Evolutionary conservation across 2,329 filamentous ascomycete species (phyloP).

Genomic region (Metarhizium guizhouense): DNA sequence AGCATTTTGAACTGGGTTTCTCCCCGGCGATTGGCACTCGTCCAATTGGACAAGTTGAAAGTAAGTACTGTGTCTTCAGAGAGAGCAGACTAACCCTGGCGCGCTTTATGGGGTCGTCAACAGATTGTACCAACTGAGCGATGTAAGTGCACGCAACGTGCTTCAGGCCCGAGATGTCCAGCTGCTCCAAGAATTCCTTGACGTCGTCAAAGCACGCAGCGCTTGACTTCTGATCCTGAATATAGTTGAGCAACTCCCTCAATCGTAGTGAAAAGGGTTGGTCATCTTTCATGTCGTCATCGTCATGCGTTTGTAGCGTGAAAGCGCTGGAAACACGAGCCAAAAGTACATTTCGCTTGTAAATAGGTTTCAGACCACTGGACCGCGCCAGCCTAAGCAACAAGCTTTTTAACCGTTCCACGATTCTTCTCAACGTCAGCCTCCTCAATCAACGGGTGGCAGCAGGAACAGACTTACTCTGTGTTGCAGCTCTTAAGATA

Average conservation of each 20-base stretch:
- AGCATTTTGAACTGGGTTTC: constrained; percentile 14
- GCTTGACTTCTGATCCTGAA: constrained; percentile 26
- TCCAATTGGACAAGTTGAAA: constrained; percentile 27
- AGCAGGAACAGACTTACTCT: constrained; percentile 19
- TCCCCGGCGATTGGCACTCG: constrained; percentile 12
- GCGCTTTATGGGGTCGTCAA: constrained; percentile 12
- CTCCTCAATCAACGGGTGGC: not conserved
- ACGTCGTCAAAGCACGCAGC: constrained; percentile 38
- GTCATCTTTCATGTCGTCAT: constrained; percentile 17
- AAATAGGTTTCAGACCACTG: constrained; percentile 25
- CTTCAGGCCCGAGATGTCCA: constrained; percentile 31
- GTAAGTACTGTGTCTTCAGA: constrained; percentile 35
- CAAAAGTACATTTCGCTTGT: constrained; percentile 28
- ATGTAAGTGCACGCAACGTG: constrained; percentile 29
- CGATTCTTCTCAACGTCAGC: constrained; percentile 16
- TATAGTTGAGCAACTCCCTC: constrained; percentile 25
- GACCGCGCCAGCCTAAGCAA: constrained; percentile 21
- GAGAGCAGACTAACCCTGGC: constrained; percentile 25
- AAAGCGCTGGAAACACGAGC: constrained; percentile 30
- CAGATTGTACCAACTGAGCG: constrained; percentile 20
- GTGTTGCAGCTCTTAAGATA: constrained; percentile 20
- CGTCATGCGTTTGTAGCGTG: constrained; percentile 19
- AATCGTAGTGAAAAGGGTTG: constrained; percentile 22
- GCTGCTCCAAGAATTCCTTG: constrained; percentile 32
- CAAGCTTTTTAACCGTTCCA: constrained; percentile 18